phyloP scores from a whole-genome alignment of 2,329 filamentous ascomycete species.

The Zopfia rhizophila region DNA sequence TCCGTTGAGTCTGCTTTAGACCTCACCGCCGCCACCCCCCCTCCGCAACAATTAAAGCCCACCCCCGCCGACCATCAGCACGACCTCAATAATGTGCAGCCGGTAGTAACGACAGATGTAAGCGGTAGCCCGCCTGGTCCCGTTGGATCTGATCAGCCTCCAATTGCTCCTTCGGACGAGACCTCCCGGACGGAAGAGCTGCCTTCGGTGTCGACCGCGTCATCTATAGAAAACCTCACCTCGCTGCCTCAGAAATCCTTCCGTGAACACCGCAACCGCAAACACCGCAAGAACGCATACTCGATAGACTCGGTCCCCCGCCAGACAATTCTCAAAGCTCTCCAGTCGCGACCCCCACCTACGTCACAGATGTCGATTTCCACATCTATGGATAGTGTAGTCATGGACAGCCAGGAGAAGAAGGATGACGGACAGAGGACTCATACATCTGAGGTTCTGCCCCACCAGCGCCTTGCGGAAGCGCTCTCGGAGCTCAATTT shows the following conservation, averaged over 20 bases:
- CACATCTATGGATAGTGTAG: constrained; percentile 70
- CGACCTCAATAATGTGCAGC: constrained; percentile 36
- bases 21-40: constrained; percentile 27
- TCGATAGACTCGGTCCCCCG: constrained; percentile 76
- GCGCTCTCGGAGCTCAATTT: constrained; percentile 65
- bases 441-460: constrained; percentile 40
- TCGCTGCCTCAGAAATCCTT: constrained; percentile 47
- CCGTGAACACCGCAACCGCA: constrained; percentile 48
- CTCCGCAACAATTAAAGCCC: constrained; percentile 31
- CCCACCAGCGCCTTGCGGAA: constrained; percentile 68
- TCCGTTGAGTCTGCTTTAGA: constrained; percentile 39
- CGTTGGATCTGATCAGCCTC: constrained; percentile 12
- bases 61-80: constrained; percentile 28
- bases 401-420: constrained; percentile 52
- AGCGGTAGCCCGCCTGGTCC: constrained; percentile 39
- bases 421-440: constrained; percentile 48
- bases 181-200: constrained; percentile 27
- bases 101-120: constrained; percentile 39
- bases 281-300: constrained; percentile 52
- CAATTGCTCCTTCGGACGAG: constrained; percentile 38
- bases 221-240: constrained; percentile 49
- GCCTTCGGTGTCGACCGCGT: constrained; percentile 39
- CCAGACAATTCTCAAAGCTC: constrained; percentile 84
- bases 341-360: constrained; percentile 70
- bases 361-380: constrained; percentile 69